phyloP scores from a whole-genome alignment of 768 basidiomycete species.

The Macrocybe gigantea region DNA sequence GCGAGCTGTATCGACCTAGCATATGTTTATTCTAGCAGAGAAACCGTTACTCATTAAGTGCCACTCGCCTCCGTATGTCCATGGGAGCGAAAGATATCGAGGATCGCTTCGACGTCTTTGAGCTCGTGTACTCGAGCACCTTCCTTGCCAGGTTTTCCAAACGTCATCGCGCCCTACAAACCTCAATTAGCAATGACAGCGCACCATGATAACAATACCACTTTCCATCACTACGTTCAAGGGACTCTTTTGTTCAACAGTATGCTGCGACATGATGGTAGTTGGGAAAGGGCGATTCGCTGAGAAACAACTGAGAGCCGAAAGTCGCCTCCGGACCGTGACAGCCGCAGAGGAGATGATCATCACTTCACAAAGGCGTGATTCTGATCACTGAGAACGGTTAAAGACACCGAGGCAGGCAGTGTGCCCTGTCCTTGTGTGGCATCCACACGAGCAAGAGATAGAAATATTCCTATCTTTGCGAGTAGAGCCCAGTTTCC shows the following conservation, averaged over 20 bases:
- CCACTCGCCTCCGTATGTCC: constrained; percentile 37
- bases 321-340: too few relatives aligned
- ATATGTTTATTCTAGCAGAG: neutral
- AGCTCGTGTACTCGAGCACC: constrained; percentile 36
- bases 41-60: too few relatives aligned
- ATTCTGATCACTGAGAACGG: too few relatives aligned
- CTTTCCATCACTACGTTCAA: constrained; percentile 35
- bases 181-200: neutral
- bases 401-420: too few relatives aligned
- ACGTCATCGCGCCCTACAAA: constrained; percentile 40
- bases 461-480: too few relatives aligned
- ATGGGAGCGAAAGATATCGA: constrained; percentile 42
- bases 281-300: neutral
- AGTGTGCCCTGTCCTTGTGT: too few relatives aligned
- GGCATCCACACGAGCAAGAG: too few relatives aligned
- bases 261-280: neutral
- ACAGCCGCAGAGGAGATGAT: too few relatives aligned
- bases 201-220: neutral
- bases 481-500: too few relatives aligned
- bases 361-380: too few relatives aligned
- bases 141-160: constrained; percentile 32
- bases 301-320: neutral
- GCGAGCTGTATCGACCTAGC: constrained; percentile 13
- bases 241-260: constrained; percentile 22
- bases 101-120: constrained; percentile 36